Evolutionary conservation across 176 grass and related monocot species (phyloP), one percentile per base, ranked within the genome.

Genomic region (Sorghum bicolor): DNA sequence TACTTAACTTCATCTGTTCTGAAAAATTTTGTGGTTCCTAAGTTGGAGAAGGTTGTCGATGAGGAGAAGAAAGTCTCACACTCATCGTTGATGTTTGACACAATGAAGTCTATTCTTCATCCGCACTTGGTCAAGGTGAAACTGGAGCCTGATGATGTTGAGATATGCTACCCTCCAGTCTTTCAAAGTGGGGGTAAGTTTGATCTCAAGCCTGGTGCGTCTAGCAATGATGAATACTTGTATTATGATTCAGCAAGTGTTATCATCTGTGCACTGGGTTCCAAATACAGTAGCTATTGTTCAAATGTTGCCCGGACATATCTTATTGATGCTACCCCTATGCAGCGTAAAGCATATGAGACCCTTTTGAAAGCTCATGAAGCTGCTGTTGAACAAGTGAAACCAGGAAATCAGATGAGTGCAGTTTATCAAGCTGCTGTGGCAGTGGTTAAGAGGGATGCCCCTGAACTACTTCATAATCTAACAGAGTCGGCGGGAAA

Each of bases 101-200:
- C 92, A 37, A 91, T 95, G 33, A 95, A 93, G 72, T 82, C 80
- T 69, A 98, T 95, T 88, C 88, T 93, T 72, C 87, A 94, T 15
- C 92, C 92, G 64, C 30, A 92, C 40, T 95, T 86, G 82, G 82
- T 92, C 53, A 95, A 90, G 78, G 90, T 93, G n/a, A 98, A 98
- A 77, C 58, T 98, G 63, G 95, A 95, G 50, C 64, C 87, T 69
- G 92, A 93, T 70, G 93, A 98, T 87, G 89, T 98, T 85, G 95
- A 95, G 45, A 98, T 98, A 81, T 98, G 95, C 67, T 95, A 95
- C 34, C 95, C 95, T 77, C 95, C 95, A 36, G 89, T 98, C 48
- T 98, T 98, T 82, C 92, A 98, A 78, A 93, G 92, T 60, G 95
- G 95, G 31, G 92, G 95, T 5, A 93, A 98, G 88, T 95, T 95